phyloP scores from a whole-genome alignment of 257 asterid species.

The Solanum bulbocastanum region DNA sequence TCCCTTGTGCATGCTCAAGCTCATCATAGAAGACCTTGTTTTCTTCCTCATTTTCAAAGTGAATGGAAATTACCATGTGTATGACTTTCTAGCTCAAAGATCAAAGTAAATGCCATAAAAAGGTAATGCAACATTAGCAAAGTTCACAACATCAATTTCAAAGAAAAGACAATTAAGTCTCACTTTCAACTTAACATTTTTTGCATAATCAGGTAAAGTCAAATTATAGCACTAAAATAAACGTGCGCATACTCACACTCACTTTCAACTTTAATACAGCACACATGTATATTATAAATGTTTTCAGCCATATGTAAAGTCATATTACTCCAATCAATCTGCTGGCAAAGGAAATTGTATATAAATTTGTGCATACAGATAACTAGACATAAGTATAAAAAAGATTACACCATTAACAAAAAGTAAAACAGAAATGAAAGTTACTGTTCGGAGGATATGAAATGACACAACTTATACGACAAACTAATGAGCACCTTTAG shows the following conservation, averaged over 20 bases:
- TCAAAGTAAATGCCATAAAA: neutral
- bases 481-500: too few species aligned
- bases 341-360: too few species aligned
- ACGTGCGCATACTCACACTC: neutral
- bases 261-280: too few species aligned
- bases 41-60: neutral
- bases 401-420: slow-evolving; percentile 60
- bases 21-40: too few species aligned
- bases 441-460: neutral
- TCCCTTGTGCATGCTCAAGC: neutral
- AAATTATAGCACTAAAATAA: neutral
- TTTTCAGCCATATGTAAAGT: too few species aligned
- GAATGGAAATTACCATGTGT: neutral
- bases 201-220: neutral
- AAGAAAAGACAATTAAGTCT: neutral
- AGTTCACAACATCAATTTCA: neutral
- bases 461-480: too few species aligned
- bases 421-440: slow-evolving; percentile 40
- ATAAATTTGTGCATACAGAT: too few species aligned
- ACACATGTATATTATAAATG: too few species aligned
- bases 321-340: too few species aligned
- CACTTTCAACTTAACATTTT: too few species aligned
- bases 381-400: slow-evolving; percentile 33
- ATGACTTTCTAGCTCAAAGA: neutral
- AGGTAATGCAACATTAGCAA: neutral